Base-by-base conservation (phyloP, 2,329 filamentous ascomycete genomes). In the Microsporum canis region DNA sequence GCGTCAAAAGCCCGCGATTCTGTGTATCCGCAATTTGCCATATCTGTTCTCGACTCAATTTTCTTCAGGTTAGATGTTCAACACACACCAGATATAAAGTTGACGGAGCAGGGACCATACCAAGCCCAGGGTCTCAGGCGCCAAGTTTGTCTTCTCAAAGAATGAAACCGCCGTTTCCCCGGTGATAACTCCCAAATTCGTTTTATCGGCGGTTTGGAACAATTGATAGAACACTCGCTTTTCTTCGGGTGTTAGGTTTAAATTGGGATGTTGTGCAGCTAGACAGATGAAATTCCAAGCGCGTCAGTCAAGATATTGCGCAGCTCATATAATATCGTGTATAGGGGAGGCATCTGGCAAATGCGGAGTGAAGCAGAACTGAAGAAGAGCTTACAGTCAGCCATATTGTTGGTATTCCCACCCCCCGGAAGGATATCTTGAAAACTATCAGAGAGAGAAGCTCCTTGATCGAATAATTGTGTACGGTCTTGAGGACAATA, bases 1-100 rank as follows among this genome's bases (percentile, higher is more conserved):
- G 91, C 38, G 91, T 96, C 67, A 99, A 80, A 67, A 97, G 88
- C 59, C 94, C 94, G 66, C 91, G 85, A 78, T 99, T 99, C 78
- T 97, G 92, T 66, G 84, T 91, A 78, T 99, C 94, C 67, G 94
- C 92, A 73, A 99, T 94, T 77, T 97, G 92, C 94, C 94, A 99
- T 81, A 99, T 97, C 88, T 96, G 75, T 62, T 65, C 33, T 31
- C 7, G 5, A n/a, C 27, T 58, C 43, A 58, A 23, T 23, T 23
- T 23, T 23, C 17, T 23, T 23, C 17, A 23, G 17, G 17, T 23
- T 23, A 23, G 17, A 23, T 23, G 17, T 23, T 23, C 17, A 23
- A 1, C 17, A 23, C 17, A 23, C 17, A 23, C 17, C 17, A 23
- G 17, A 23, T 23, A 23, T 23, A 23, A 23, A 23, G 31, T 10